These are phyloP conservation scores for Escovopsis weberi DNA, from an alignment of 2,329 filamentous ascomycete genomes.

Conservation along the genomic window DNA sequence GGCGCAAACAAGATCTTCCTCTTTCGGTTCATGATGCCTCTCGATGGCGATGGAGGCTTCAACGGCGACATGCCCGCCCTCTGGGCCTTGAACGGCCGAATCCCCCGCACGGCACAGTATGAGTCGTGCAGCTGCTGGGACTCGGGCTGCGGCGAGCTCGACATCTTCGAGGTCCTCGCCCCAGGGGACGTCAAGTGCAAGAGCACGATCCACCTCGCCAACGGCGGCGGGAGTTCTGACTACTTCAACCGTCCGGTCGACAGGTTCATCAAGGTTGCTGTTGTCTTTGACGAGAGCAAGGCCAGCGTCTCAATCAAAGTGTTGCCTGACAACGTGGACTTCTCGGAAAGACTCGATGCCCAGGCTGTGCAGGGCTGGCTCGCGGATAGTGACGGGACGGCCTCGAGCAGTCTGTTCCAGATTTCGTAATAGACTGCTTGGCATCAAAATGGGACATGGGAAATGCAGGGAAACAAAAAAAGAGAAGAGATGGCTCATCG, in stretches of 20 bases:
- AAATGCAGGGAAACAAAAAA: not conserved
- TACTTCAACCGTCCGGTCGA: slow-evolving; percentile 54
- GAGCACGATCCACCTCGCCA: slow-evolving; percentile 52
- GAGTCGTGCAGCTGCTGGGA: slow-evolving; percentile 59
- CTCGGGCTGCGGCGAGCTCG: slow-evolving; percentile 56
- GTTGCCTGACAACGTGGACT: slow-evolving; percentile 27
- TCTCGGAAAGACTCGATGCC: slow-evolving; percentile 23
- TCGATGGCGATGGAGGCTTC: slow-evolving; percentile 34
- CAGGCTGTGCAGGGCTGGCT: slow-evolving; percentile 23
- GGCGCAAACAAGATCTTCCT: slow-evolving; percentile 60
- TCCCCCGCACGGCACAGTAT: slow-evolving; percentile 59
- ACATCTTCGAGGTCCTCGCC: slow-evolving; percentile 58
- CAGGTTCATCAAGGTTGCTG: slow-evolving; percentile 46
- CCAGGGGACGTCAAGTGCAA: slow-evolving; percentile 52
- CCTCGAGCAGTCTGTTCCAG: slow-evolving; percentile 13
- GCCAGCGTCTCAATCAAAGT: slow-evolving; percentile 41
- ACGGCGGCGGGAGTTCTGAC: slow-evolving; percentile 51
- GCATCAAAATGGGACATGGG: not conserved
- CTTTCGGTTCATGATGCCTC: slow-evolving; percentile 59
- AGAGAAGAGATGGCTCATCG: not conserved
- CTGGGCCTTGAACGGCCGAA: slow-evolving; percentile 62
- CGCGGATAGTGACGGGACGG: slow-evolving; percentile 5
- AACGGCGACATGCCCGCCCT: slow-evolving; percentile 57
- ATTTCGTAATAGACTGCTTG: not conserved
- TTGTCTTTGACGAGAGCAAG: slow-evolving; percentile 41